Percentiles rank a stretch among this genome's conserved stretches.
These are phyloP conservation scores for Pestalotiopsis sp. DNA, from an alignment of 2,329 filamentous ascomycete genomes.

Conservation along the genomic window DNA sequence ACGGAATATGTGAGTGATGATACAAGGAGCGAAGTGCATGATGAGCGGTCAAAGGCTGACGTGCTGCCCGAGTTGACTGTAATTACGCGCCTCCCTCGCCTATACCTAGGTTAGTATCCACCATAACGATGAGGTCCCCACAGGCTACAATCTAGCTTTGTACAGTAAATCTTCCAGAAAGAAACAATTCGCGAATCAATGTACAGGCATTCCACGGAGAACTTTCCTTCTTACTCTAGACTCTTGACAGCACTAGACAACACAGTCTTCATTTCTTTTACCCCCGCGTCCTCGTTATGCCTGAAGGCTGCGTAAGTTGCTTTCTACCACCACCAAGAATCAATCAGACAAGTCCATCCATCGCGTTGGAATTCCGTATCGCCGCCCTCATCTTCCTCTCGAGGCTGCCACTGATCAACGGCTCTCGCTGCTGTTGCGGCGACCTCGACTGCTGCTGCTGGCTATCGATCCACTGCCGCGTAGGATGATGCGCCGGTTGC, in stretches of 20 bases:
- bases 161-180: background rate
- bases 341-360: background rate
- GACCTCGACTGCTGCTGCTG: background rate
- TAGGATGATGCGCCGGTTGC: background rate
- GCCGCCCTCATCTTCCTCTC: background rate
- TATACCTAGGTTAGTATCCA: too few species aligned
- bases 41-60: background rate
- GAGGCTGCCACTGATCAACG: background rate
- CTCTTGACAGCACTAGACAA: background rate
- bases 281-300: background rate
- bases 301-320: background rate
- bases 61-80: background rate
- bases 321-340: background rate
- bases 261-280: background rate
- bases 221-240: background rate
- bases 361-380: background rate
- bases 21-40: background rate
- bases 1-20: background rate
- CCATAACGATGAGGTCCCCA: background rate
- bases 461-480: background rate
- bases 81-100: background rate
- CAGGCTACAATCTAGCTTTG: background rate
- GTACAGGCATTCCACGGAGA: background rate
- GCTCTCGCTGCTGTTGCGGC: background rate
- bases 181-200: background rate